A percentile compares a stretch with the other conserved stretches of the same genome.
Conservation (phyloP, 2,329 filamentous ascomycete species). For the Lecanicillium sp. region DNA sequence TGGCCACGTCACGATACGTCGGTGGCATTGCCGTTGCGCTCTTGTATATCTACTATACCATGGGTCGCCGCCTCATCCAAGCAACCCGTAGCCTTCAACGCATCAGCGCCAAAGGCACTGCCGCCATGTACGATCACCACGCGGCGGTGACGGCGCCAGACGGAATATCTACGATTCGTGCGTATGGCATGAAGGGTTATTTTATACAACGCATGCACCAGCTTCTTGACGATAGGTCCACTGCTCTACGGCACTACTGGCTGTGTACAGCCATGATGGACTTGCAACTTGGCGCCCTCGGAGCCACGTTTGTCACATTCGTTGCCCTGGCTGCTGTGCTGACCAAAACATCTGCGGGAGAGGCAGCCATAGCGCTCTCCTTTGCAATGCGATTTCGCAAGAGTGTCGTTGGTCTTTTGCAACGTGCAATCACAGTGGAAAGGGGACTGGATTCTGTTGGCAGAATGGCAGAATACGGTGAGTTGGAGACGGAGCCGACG, state of each 20-base stretch:
- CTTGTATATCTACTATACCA: no score
- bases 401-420: constrained; percentile 50
- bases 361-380: constrained; percentile 61
- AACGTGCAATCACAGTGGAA: constrained; percentile 57
- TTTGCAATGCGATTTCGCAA: constrained; percentile 57
- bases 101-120: no score
- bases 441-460: constrained; percentile 65
- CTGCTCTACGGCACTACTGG: constrained; percentile 57
- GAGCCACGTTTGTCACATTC: constrained; percentile 53
- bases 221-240: constrained; percentile 46
- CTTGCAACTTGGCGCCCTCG: constrained; percentile 56
- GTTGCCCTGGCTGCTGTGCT: constrained; percentile 53
- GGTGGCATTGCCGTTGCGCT: no score
- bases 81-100: no score
- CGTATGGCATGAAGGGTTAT: constrained; percentile 53
- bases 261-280: constrained; percentile 64
- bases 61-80: no score
- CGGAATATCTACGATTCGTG: constrained; percentile 62
- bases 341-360: constrained; percentile 49
- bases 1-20: no score
- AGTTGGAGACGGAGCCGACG: constrained; percentile 53
- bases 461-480: constrained; percentile 59
- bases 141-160: constrained; percentile 36
- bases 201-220: constrained; percentile 46
- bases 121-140: no score